Conservation (phyloP, 768 basidiomycete species). For the Trametes maxima region DNA sequence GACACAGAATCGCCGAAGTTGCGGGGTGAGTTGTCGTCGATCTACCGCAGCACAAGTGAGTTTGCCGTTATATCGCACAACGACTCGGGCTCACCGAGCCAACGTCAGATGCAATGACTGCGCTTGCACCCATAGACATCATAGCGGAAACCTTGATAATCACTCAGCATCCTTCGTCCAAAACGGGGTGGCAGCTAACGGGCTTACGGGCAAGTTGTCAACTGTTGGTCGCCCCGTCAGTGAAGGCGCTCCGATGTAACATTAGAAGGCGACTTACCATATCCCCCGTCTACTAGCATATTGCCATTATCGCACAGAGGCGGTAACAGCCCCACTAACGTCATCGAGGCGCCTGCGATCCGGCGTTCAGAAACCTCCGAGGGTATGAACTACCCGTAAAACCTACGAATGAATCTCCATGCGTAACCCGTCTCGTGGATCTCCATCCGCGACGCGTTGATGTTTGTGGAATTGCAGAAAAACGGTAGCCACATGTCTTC, state of each 20-base stretch:
- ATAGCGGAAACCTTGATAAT: slow-evolving; percentile 76
- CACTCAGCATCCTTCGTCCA: background rate
- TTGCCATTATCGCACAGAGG: slow-evolving; percentile 94
- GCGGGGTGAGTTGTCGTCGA: slow-evolving; percentile 94
- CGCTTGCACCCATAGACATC: slow-evolving; percentile 88
- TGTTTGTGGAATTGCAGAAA: slow-evolving; percentile 98
- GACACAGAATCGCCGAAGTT: slow-evolving; percentile 95
- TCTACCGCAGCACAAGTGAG: slow-evolving; percentile 39
- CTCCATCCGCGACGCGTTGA: slow-evolving; percentile 95
- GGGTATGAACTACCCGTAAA: background rate
- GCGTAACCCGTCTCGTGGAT: slow-evolving; percentile 99
- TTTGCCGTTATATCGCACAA: background rate
- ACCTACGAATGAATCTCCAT: slow-evolving; percentile 85
- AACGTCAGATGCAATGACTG: slow-evolving; percentile 92
- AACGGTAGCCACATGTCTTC: slow-evolving; percentile 99
- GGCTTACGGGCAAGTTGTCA: slow-evolving; percentile 81
- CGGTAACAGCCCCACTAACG: slow-evolving; percentile 90
- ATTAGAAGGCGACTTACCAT: slow-evolving; percentile 52
- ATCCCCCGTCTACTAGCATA: slow-evolving; percentile 89
- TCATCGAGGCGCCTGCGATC: slow-evolving; percentile 90
- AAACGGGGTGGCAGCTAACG: background rate
- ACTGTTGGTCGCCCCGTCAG: slow-evolving; percentile 46
- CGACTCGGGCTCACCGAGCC: slow-evolving; percentile 62
- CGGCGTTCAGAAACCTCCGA: no score
- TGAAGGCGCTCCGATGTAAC: background rate